Conservation (phyloP, 1,284 basidiomycete genomes). For the Prillingera fragicola region DNA sequence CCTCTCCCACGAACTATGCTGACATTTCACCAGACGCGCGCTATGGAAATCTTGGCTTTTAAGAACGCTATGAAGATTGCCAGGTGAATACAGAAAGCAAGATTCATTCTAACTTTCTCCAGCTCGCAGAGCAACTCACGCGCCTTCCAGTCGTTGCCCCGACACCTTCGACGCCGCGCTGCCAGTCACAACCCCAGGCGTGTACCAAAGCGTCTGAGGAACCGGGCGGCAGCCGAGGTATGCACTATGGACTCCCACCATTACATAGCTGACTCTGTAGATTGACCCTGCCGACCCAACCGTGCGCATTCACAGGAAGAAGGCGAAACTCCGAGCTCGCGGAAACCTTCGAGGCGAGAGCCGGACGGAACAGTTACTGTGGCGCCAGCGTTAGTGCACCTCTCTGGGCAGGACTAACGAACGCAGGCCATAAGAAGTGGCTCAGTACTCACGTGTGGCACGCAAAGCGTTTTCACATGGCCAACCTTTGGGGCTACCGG, state of each 20-base stretch:
- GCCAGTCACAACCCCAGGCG: conserved; percentile 86
- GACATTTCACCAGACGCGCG: conserved; percentile 57
- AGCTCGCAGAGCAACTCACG: conserved; percentile 61
- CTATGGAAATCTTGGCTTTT: conserved; percentile 83
- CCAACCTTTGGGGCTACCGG: conserved; percentile 79
- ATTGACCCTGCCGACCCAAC: conserved; percentile 70
- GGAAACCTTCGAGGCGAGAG: conserved; percentile 30
- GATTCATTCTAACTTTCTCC: conserved; percentile 8
- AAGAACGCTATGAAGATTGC: conserved; percentile 73
- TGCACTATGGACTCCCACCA: conserved; percentile 10
- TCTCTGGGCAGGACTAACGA: not conserved
- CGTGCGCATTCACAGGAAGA: conserved; percentile 50
- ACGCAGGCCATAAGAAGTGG: conserved; percentile 72
- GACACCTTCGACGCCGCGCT: conserved; percentile 79
- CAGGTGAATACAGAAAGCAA: conserved; percentile 52
- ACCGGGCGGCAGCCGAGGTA: conserved; percentile 75
- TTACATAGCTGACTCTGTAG: conserved; percentile 51
- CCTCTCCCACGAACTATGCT: not conserved
- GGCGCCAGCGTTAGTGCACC: conserved; percentile 28
- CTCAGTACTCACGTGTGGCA: conserved; percentile 92
- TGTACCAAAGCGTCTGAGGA: conserved; percentile 72
- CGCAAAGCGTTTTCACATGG: conserved; percentile 88
- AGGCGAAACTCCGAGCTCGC: conserved; percentile 32
- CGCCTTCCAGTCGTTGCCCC: conserved; percentile 83
- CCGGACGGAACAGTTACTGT: conserved; percentile 33